Evolutionary conservation across 768 basidiomycete species (phyloP), one percentile per base, ranked within the genome.

Genomic region (Asterophora parasitica): DNA sequence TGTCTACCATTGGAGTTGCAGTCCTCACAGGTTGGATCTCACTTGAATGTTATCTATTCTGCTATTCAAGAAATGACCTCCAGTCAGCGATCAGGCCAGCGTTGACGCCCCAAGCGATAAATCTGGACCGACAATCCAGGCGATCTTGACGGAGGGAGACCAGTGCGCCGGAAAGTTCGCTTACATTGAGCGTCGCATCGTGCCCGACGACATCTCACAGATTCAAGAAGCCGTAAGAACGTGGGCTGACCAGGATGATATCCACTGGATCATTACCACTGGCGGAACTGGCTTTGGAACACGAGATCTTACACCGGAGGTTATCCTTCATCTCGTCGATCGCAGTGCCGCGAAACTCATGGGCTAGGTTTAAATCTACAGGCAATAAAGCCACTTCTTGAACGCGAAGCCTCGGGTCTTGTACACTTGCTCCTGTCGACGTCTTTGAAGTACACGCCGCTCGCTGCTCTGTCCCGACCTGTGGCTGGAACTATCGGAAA

Each of bases 231-330:
- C 64, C 9, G 71, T 91, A 5, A 66, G 64, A 36, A 62, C 60
- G 5, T 82, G 79, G 72, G 70, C 65, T 32, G 59, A 64, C 2
- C 61, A 69, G 4, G 70, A 68, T 2, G 58, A 69, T n/a, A 65
- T 85, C 11, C 83, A 91, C 61, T 83, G 82, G 76, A 75, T 92
- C 49, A 70, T 95, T 53, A 88, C 88, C 5, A 88, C 87, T 0
- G 92, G 92, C 13, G 92, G 92, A 4, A 95, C 92, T 0, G 92
- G 92, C 6, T 92, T 92, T 58, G 87, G 90, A 1, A 70, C 77
- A 26, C 70, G 86, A 54, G 92, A 95, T 65, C 67, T 73, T 36
- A 95, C 92, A 4, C 92, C 92, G 32, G 90, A 95, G 76, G 91
- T 88, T 38, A 39, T 36, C 20, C 23, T 35, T 33, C 16, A 17